A percentile compares a stretch with the other conserved stretches of the same genome.
Evolutionary conservation across 2,329 filamentous ascomycete species (phyloP).

Genomic region (Cordyceps cicadae): DNA sequence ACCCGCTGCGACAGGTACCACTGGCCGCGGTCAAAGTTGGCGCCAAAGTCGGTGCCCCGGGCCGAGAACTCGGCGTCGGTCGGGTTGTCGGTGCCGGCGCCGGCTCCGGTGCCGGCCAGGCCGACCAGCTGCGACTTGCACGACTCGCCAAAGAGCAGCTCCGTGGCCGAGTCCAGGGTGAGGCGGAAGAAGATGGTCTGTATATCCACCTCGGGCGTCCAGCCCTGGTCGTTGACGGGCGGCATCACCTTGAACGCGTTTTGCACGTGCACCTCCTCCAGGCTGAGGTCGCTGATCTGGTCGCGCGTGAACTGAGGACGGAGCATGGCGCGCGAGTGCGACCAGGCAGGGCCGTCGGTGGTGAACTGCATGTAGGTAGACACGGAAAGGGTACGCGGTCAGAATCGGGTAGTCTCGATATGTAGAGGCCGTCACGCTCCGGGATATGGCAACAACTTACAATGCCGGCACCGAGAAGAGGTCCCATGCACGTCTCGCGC

Average conservation of each 20-base stretch:
- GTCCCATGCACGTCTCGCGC: conserved; percentile 22
- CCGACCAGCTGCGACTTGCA: conserved; percentile 26
- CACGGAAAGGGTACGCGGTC: background rate
- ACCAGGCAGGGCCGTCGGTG: conserved; percentile 28
- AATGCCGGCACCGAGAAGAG: conserved; percentile 36
- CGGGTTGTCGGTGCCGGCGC: conserved; percentile 17
- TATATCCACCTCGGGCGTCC: conserved; percentile 35
- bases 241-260: conserved; percentile 20
- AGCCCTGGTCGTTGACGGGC: conserved; percentile 24
- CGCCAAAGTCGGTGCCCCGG: conserved; percentile 22
- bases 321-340: conserved; percentile 29
- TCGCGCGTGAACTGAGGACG: conserved; percentile 34
- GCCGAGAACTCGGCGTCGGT: conserved; percentile 8
- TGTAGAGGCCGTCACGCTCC: background rate
- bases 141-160: conserved; percentile 56
- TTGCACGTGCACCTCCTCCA: conserved; percentile 32
- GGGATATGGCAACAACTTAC: conserved; percentile 13
- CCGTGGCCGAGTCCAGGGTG: conserved; percentile 40
- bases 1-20: conserved; percentile 46
- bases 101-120: background rate
- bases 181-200: conserved; percentile 40
- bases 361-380: conserved; percentile 22
- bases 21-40: conserved; percentile 27
- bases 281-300: conserved; percentile 35
- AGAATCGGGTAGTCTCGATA: background rate